Conservation (phyloP, 2,329 filamentous ascomycete species). For the Gnomoniopsis smithogilvyi region DNA sequence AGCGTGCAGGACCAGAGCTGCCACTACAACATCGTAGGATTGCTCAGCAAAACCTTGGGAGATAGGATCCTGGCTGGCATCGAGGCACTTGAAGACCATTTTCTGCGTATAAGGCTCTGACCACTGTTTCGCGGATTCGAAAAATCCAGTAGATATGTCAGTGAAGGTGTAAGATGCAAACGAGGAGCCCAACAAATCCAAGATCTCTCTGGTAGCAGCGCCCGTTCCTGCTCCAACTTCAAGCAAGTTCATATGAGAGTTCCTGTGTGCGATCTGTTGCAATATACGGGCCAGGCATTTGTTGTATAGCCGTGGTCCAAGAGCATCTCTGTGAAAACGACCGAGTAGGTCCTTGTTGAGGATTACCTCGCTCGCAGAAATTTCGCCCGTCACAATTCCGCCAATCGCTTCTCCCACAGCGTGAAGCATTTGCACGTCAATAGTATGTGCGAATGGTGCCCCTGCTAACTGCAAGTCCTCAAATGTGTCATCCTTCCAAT, state of each 20-base stretch:
- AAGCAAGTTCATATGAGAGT: conserved; percentile 30
- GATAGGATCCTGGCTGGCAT: conserved; percentile 26
- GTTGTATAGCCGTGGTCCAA: conserved; percentile 1
- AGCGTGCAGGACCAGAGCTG: conserved; percentile 27
- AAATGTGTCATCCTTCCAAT: too few species aligned
- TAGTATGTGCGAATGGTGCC: too few species aligned
- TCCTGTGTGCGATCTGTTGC: conserved; percentile 29
- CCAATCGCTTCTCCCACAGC: too few species aligned
- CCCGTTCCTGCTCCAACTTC: conserved; percentile 35
- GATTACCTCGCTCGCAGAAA: too few species aligned
- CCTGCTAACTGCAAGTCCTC: too few species aligned
- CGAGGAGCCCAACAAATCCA: conserved; percentile 26
- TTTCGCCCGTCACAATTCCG: too few species aligned
- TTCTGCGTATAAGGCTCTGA: not conserved
- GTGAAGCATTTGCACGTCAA: too few species aligned
- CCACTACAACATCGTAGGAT: conserved; percentile 30
- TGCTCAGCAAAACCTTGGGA: conserved; percentile 28
- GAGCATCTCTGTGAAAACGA: not conserved
- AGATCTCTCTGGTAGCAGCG: conserved; percentile 31
- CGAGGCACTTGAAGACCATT: conserved; percentile 12
- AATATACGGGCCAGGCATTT: conserved; percentile 25
- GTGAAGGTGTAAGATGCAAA: conserved; percentile 39
- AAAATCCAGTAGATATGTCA: not conserved
- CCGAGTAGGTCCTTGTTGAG: too few species aligned
- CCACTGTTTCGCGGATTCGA: conserved; percentile 8